These are phyloP conservation scores for Lobosporangium transversale DNA, from an alignment of 192 early-diverging fungal genomes.

Conservation along the genomic window DNA sequence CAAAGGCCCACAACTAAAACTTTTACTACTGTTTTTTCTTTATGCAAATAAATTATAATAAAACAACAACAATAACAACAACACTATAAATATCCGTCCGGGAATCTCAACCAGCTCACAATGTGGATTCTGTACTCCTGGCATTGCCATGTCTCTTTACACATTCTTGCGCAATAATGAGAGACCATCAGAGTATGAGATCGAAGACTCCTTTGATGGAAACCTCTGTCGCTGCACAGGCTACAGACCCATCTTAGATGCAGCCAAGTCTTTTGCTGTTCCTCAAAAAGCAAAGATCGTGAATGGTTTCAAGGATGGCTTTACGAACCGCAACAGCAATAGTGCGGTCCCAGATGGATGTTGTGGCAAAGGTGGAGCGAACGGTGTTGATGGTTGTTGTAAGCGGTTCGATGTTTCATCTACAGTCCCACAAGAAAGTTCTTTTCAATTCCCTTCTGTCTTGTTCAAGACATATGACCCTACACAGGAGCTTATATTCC, in stretches of 20 bases:
- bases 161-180: constrained; percentile 77
- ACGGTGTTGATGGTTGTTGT: constrained; percentile 56
- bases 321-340: not conserved
- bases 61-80: too few relatives aligned
- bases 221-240: constrained; percentile 93
- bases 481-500: constrained; percentile 74
- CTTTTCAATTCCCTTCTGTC: constrained; percentile 34
- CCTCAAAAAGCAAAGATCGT: constrained; percentile 12
- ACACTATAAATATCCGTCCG: too few relatives aligned
- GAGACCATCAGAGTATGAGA: constrained; percentile 69
- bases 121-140: constrained; percentile 93
- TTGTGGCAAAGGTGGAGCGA: constrained; percentile 35
- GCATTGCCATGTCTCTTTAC: constrained; percentile 90
- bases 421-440: constrained; percentile 38
- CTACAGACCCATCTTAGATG: constrained; percentile 86
- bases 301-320: not conserved
- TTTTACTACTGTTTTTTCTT: not conserved
- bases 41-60: too few relatives aligned
- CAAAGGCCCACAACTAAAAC: too few relatives aligned
- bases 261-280: constrained; percentile 70
- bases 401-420: constrained; percentile 30
- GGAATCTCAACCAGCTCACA: constrained; percentile 62
- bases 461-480: constrained; percentile 69
- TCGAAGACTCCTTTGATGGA: constrained; percentile 86
- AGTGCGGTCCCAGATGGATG: constrained; percentile 15